Percentiles rank a stretch among this genome's conserved stretches.
Evolutionary conservation across 352 stramenopile genomes (phyloP).

Genomic region (Pythium vanterpoolii): DNA sequence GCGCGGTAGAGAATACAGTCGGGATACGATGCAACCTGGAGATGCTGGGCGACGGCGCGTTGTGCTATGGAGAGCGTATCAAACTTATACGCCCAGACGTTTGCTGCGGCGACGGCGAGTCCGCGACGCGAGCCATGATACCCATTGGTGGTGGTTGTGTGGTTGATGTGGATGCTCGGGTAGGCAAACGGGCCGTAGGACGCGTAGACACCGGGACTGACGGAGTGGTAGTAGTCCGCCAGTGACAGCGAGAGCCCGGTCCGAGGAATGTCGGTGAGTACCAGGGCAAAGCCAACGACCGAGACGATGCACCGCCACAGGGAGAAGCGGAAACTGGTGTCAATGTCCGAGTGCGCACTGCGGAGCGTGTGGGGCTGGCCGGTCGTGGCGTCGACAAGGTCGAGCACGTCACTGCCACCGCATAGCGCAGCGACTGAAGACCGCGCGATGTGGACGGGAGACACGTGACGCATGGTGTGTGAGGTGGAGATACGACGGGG

Average conservation of each 20-base stretch:
- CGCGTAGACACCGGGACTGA: conserved; percentile 27
- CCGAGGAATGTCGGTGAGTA: conserved; percentile 51
- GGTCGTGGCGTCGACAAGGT: neutral
- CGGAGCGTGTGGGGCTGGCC: neutral
- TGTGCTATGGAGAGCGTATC: conserved; percentile 18
- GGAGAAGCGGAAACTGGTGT: conserved; percentile 2
- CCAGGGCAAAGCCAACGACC: conserved; percentile 23
- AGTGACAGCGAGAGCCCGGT: conserved; percentile 36
- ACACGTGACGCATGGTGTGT: neutral
- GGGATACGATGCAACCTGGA: conserved; percentile 20
- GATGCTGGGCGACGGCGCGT: conserved; percentile 11
- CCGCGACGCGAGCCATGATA: neutral
- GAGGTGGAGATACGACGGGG: neutral
- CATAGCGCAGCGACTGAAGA: neutral
- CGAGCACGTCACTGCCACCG: neutral
- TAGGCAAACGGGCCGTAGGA: conserved; percentile 52
- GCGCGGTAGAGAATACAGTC: conserved; percentile 28
- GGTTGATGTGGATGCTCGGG: conserved; percentile 31
- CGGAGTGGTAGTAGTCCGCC: conserved; percentile 23
- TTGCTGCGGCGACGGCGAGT: neutral
- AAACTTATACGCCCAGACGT: conserved; percentile 24
- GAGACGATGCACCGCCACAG: conserved; percentile 2
- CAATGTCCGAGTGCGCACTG: neutral
- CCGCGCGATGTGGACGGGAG: neutral
- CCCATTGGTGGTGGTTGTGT: neutral